A percentile compares a stretch with the other conserved stretches of the same genome.
Conservation (phyloP, 331 rosid genomes). For the Spiraea crenata region DNA sequence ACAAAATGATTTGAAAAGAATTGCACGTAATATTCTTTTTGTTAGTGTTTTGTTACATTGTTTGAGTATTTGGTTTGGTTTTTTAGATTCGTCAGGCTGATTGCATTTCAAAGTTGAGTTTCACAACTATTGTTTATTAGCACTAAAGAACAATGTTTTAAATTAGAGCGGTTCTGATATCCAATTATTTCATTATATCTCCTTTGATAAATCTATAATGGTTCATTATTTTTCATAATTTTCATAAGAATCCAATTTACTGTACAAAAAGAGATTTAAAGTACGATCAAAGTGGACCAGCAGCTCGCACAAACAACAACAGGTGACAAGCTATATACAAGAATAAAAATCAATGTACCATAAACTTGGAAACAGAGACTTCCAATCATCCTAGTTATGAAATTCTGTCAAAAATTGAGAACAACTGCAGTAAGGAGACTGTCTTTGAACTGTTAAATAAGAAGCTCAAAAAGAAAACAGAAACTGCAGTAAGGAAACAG, state of each 20-base stretch:
- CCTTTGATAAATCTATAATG: not conserved
- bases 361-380: not conserved
- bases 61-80: not conserved
- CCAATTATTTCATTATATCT: not conserved
- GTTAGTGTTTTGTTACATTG: not conserved
- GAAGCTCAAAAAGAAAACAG: not conserved
- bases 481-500: no score
- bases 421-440: not conserved
- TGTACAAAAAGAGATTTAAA: not conserved
- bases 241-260: not conserved
- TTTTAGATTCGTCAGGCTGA: not conserved
- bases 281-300: not conserved
- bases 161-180: conserved; percentile 1
- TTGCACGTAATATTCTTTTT: not conserved
- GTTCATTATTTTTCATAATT: not conserved
- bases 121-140: not conserved
- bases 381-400: not conserved
- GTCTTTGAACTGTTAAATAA: not conserved
- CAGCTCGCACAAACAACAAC: not conserved
- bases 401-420: no score
- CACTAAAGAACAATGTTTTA: no score
- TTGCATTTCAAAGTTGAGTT: not conserved
- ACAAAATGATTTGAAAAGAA: not conserved
- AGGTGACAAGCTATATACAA: not conserved
- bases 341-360: not conserved